Base-by-base conservation (phyloP, 495 filamentous ascomycete genomes). In the Podospora conica region DNA sequence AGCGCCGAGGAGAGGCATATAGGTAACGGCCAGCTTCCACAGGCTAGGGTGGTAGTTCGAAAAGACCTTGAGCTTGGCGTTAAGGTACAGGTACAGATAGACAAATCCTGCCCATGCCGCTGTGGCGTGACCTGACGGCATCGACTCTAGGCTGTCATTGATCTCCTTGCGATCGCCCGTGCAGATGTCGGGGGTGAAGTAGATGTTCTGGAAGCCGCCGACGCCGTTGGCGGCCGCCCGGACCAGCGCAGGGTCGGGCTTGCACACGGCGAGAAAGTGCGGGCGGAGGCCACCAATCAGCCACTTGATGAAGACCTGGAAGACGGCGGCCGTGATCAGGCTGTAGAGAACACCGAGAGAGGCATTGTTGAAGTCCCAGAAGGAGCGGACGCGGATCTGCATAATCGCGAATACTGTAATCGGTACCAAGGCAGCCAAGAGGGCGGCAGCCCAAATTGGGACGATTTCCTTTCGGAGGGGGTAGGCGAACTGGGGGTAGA, bases 331-430 rank as follows among this genome's bases (percentile, higher is more conserved):
- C 11, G 79, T 78, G 74, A 89, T 85, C 58, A 88, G 75, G 3
- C 80, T 77, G 75, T 88, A 88, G 11, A 88, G 72, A 0, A 88
- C 76, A 7, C 87, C 87, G 53, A 88, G 77, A 55, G 84, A 74
- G 31, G 81, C 87, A 65, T 88, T 88, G 75, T 88, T 88, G 59
- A 81, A 73, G 65, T 90, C 87, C 86, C 86, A 89, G 77, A 89
- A 89, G 40, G 81, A 85, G 55, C 85, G 82, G 33, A 87, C 79
- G 10, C 86, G 81, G 65, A 88, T 81, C 70, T 88, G 86, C 73
- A 82, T 78, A 55, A 84, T 69, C 9, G 83, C 75, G 72, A 89
- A 83, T 67, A 88, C 72, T 53, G 78, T 64, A 75, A 88, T 82
- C 18, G 88, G 87, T 60, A 87, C 71, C 1, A 88, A 65, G 23